These are phyloP conservation scores for Boletus coccyginus DNA, from an alignment of 768 basidiomycete species.

Conservation along the genomic window DNA sequence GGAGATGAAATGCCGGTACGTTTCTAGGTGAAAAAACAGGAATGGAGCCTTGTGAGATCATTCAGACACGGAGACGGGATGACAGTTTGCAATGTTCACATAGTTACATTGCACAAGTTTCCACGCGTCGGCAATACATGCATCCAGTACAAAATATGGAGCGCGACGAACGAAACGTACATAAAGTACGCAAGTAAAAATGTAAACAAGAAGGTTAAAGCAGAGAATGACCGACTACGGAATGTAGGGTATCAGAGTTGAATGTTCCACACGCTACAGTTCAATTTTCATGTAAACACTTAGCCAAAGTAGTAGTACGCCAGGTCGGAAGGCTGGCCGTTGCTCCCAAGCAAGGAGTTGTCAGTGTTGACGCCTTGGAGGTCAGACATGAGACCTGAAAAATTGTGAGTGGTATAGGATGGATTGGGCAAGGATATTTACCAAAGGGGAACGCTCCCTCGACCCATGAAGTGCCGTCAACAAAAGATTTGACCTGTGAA, in stretches of 20 bases:
- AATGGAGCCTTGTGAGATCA: neutral
- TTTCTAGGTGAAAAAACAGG: neutral
- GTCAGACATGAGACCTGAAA: slow-evolving; percentile 48
- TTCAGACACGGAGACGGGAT: neutral
- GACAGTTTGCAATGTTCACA: neutral
- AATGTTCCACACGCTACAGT: slow-evolving; percentile 3
- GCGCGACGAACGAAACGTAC: slow-evolving; percentile 7
- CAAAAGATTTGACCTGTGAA: slow-evolving; percentile 36
- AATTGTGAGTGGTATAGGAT: slow-evolving; percentile 6
- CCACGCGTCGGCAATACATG: slow-evolving; percentile 12
- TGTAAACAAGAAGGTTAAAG: neutral
- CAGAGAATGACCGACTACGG: slow-evolving; percentile 8
- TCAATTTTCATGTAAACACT: neutral
- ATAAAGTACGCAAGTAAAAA: neutral
- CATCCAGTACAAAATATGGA: slow-evolving; percentile 21
- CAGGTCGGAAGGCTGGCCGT: slow-evolving; percentile 49
- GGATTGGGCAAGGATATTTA: slow-evolving; percentile 27
- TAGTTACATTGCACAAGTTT: slow-evolving; percentile 20
- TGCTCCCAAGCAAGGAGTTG: slow-evolving; percentile 41
- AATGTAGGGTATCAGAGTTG: slow-evolving; percentile 18
- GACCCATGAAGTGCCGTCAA: slow-evolving; percentile 40
- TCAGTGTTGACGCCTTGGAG: slow-evolving; percentile 51
- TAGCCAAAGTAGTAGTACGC: slow-evolving; percentile 46
- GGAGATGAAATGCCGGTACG: neutral
- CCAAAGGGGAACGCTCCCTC: slow-evolving; percentile 56